Evolutionary conservation across 306 rosid species (phyloP).

Genomic region (Trifolium fragiferum): DNA sequence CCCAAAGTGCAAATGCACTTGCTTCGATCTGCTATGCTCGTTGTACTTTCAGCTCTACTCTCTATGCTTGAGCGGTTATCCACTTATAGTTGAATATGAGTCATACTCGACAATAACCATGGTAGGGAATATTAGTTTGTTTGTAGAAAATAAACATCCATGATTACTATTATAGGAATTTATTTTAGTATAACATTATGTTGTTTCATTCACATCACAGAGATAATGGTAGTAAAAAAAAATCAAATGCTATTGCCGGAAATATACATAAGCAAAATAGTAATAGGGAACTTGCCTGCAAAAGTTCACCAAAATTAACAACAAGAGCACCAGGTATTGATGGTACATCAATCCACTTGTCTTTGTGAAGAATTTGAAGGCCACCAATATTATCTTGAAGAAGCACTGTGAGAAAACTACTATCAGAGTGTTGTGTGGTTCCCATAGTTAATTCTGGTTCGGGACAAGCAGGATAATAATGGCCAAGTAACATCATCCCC

Average conservation of each 20-base stretch:
- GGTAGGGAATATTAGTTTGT: too few relatives aligned
- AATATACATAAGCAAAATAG: not conserved
- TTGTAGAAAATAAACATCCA: too few relatives aligned
- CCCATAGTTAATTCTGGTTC: conserved; percentile 42
- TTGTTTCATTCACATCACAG: too few relatives aligned
- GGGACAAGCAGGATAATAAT: conserved; percentile 43
- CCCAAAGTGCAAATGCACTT: too few relatives aligned
- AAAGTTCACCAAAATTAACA: not conserved
- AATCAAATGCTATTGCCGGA: not conserved
- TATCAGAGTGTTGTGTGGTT: conserved; percentile 38
- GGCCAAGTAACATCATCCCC: conserved; percentile 33
- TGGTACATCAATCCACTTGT: conserved; percentile 36
- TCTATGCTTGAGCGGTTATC: too few relatives aligned
- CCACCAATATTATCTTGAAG: conserved; percentile 46
- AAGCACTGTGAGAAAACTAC: conserved; percentile 37
- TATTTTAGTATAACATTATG: too few relatives aligned
- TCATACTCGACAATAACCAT: too few relatives aligned
- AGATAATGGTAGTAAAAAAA: too few relatives aligned
- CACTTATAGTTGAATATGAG: too few relatives aligned
- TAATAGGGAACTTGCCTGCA: not conserved
- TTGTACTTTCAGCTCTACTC: too few relatives aligned
- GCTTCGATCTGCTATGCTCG: too few relatives aligned
- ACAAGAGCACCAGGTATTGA: conserved; percentile 34
- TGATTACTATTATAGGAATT: too few relatives aligned
- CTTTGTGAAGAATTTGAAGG: conserved; percentile 40